Base-by-base conservation (phyloP, 768 basidiomycete species). In the Solioccasus polychromus region DNA sequence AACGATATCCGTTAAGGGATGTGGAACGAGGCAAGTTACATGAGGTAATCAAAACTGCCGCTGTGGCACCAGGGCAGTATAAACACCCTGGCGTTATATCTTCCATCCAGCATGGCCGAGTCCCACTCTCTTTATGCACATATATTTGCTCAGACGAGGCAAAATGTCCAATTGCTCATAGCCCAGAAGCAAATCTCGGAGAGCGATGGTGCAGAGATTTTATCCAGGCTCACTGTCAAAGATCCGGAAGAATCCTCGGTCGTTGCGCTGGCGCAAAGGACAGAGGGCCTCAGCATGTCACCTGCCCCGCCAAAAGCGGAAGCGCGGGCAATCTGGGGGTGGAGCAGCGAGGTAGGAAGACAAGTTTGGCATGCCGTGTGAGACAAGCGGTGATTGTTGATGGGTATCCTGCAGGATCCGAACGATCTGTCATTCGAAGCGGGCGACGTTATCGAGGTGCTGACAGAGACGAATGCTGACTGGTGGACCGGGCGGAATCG, bases 401-500 rank as follows among this genome's bases (percentile, higher is more conserved):
- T 31, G 42, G 14, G 8, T 29, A 23, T n/a, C n/a, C n/a, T 23
- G 3, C 50, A 91, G 85, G 88, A 90, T 60, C 73, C 79, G 5
- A 81, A 83, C 39, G 91, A 94, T 64, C 73, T 95, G 3, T 75
- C 79, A 1, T 91, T 95, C 70, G 65, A 66, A 17, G 67, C 75
- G 0, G 92, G 90, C 4, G 92, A 93, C 45, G 68, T 83, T 29
- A 81, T 95, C 47, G 86, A 90, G 48, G 76, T 95, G 48, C 67
- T 88, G 37, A 77, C 84, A 48, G 89, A 93, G 62, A 86, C 80
- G n/a, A 91, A 92, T 50, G 70, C 74, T 1, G 92, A 93, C 61
- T 93, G 92, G 92, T 95, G 90, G 90, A 85, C 76, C 26, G 91
- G 92, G n/a, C 71, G 72, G 49, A 58, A 76, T 52, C 54, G 53